Evolutionary conservation across 495 filamentous ascomycete species (phyloP).

Genomic region (Penicillium soppii): DNA sequence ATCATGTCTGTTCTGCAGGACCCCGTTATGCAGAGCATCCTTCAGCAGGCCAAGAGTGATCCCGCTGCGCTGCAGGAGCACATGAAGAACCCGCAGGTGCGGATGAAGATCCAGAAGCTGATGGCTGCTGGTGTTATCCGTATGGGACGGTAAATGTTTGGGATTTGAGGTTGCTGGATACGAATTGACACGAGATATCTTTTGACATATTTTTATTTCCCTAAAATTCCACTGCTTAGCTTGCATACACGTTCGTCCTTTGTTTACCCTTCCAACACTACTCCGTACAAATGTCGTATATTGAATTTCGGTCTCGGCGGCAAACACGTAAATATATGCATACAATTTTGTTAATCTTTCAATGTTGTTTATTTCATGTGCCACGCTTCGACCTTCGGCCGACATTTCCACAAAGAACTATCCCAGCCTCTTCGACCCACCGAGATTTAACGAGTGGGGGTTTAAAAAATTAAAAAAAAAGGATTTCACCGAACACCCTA

Average conservation of each 20-base stretch:
- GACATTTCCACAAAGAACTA: neutral
- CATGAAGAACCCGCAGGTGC: slow-evolving; percentile 87
- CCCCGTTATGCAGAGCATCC: slow-evolving; percentile 95
- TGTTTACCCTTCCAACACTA: too few species aligned
- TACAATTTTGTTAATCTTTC: too few species aligned
- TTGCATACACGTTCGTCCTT: too few species aligned
- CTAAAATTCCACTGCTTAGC: slow-evolving; percentile 9
- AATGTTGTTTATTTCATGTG: too few species aligned
- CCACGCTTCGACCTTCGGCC: neutral
- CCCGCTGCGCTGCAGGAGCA: slow-evolving; percentile 91
- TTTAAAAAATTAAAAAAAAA: neutral
- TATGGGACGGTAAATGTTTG: slow-evolving; percentile 56
- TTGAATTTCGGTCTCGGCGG: too few species aligned
- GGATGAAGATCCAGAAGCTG: slow-evolving; percentile 86
- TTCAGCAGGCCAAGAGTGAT: slow-evolving; percentile 93
- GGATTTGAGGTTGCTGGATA: slow-evolving; percentile 7
- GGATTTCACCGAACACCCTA: neutral
- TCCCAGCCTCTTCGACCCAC: neutral
- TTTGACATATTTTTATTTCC: slow-evolving; percentile 3
- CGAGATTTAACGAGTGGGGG: neutral
- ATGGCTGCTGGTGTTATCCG: slow-evolving; percentile 91
- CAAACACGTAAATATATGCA: neutral
- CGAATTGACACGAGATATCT: slow-evolving; percentile 16
- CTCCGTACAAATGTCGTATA: too few species aligned
- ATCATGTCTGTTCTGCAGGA: slow-evolving; percentile 90